Percentiles rank a stretch among this genome's conserved stretches.
Conservation (phyloP, 345 rosid genomes). For the Camelina laxa region DNA sequence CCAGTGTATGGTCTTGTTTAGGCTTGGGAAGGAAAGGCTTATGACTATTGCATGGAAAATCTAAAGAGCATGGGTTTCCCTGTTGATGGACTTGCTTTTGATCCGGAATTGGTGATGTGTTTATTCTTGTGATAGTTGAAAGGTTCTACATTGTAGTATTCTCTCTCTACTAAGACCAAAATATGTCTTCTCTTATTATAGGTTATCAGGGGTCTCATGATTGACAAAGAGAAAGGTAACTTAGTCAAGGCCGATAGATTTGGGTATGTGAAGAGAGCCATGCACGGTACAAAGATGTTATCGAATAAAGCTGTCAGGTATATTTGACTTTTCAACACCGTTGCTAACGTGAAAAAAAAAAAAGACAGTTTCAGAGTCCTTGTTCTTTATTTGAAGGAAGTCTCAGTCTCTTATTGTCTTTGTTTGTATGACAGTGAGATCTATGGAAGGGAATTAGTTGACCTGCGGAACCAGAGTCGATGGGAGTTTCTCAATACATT, state of each 20-base stretch:
- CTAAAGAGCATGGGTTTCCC: slow-evolving; percentile 83
- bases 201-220: slow-evolving; percentile 97
- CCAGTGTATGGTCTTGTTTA: slow-evolving; percentile 38
- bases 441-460: slow-evolving; percentile 94
- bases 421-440: slow-evolving; percentile 76
- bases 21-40: slow-evolving; percentile 99
- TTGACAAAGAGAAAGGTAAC: slow-evolving; percentile 94
- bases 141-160: slow-evolving; percentile 17
- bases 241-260: slow-evolving; percentile 97
- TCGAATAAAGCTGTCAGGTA: slow-evolving; percentile 91
- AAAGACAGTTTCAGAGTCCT: background rate
- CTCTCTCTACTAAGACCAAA: slow-evolving; percentile 10
- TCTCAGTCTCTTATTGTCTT: slow-evolving; percentile 48
- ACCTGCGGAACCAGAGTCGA: slow-evolving; percentile 82
- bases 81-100: slow-evolving; percentile 88
- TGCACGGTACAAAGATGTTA: slow-evolving; percentile 94
- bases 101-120: slow-evolving; percentile 72
- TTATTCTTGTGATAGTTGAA: slow-evolving; percentile 32
- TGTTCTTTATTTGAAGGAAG: slow-evolving; percentile 23
- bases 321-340: slow-evolving; percentile 10
- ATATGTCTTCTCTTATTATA: slow-evolving; percentile 32
- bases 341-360: slow-evolving; percentile 14
- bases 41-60: slow-evolving; percentile 95
- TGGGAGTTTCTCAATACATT: slow-evolving; percentile 95
- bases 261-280: slow-evolving; percentile 92